These are phyloP conservation scores for Claviceps fusiformis DNA, from an alignment of 2,329 filamentous ascomycete genomes.

Conservation along the genomic window DNA sequence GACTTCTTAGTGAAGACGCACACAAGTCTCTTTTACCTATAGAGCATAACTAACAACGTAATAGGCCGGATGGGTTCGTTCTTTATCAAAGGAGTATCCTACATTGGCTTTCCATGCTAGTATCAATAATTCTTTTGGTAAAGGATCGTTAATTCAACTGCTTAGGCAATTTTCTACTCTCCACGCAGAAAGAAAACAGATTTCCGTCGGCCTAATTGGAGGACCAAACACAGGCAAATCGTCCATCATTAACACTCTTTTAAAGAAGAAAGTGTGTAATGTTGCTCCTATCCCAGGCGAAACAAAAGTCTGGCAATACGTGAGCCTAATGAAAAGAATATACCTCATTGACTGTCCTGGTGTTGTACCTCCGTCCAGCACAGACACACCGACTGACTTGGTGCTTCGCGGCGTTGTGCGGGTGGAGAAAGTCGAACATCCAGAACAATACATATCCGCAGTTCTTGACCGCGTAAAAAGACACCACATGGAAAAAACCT, in stretches of 20 bases:
- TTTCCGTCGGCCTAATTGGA: slow-evolving; percentile 74
- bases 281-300: slow-evolving; percentile 92
- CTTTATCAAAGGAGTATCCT: slow-evolving; percentile 79
- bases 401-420: slow-evolving; percentile 82
- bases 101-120: slow-evolving; percentile 90
- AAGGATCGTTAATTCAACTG: slow-evolving; percentile 83
- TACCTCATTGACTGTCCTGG: slow-evolving; percentile 89
- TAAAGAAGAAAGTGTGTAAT: slow-evolving; percentile 86
- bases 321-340: slow-evolving; percentile 87
- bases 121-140: slow-evolving; percentile 93
- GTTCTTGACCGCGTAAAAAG: slow-evolving; percentile 69
- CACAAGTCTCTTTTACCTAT: slow-evolving; percentile 32
- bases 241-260: slow-evolving; percentile 90
- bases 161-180: slow-evolving; percentile 85
- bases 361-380: slow-evolving; percentile 78
- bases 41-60: slow-evolving; percentile 5
- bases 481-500: slow-evolving; percentile 84
- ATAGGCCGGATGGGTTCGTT: slow-evolving; percentile 84
- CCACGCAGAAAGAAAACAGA: slow-evolving; percentile 84
- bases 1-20: slow-evolving; percentile 99
- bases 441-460: slow-evolving; percentile 85
- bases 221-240: slow-evolving; percentile 87
- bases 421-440: slow-evolving; percentile 92
- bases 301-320: slow-evolving; percentile 97
- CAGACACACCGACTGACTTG: slow-evolving; percentile 76